Conservation (phyloP, 495 filamentous ascomycete species). For the Aspergillus heteromorphus region DNA sequence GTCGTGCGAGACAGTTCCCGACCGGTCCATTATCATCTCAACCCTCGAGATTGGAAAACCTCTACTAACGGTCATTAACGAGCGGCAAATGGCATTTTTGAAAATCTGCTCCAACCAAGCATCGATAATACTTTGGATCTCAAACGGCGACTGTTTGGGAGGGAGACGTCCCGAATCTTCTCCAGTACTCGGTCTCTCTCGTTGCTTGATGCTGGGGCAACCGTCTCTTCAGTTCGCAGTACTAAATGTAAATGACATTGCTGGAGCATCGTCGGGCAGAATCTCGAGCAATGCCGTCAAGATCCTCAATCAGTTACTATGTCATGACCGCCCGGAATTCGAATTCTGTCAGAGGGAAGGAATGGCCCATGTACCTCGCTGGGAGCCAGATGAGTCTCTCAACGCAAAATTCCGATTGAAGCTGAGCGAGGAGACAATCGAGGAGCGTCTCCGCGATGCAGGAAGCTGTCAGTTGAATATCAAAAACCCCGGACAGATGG, state of each 20-base stretch:
- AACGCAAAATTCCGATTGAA: slow-evolving; percentile 2
- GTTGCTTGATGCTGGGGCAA: slow-evolving; percentile 34
- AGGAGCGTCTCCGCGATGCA: not conserved
- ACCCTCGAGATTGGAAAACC: slow-evolving; percentile 19
- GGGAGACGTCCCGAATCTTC: slow-evolving; percentile 25
- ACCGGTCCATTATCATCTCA: slow-evolving; percentile 2
- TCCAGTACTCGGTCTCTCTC: slow-evolving; percentile 25
- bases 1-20: not conserved
- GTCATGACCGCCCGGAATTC: not conserved
- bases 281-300: not conserved
- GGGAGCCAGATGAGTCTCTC: not conserved
- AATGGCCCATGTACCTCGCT: not conserved
- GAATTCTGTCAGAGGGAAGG: not conserved
- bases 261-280: not conserved
- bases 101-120: slow-evolving; percentile 28
- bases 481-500: not conserved
- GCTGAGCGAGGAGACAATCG: not conserved
- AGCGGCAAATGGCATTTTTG: slow-evolving; percentile 20
- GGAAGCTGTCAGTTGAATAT: not conserved
- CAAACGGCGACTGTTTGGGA: slow-evolving; percentile 17
- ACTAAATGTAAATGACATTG: slow-evolving; percentile 20
- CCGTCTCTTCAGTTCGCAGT: slow-evolving; percentile 27
- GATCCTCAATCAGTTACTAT: not conserved
- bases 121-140: slow-evolving; percentile 27
- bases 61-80: slow-evolving; percentile 23